Percentiles rank a stretch among this genome's conserved stretches.
phyloP scores from a whole-genome alignment of 176 grass and related monocot genomes.

The Rhynchospora tenuis region DNA sequence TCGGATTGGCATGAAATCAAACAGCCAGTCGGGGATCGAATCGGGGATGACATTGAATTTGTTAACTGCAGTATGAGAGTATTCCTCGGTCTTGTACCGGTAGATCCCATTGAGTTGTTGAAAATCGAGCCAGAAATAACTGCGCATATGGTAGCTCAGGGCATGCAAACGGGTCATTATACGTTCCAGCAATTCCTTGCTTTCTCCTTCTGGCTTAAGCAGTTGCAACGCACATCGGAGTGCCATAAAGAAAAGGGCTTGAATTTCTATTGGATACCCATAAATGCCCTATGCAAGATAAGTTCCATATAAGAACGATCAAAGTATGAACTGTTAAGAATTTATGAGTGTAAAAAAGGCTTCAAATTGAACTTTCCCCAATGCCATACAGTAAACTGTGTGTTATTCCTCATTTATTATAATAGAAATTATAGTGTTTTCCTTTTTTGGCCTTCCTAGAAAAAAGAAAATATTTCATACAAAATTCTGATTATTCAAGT shows the following conservation, averaged over 20 bases:
- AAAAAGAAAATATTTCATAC: neutral
- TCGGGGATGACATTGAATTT: slow-evolving; percentile 98
- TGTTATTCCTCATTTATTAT: neutral
- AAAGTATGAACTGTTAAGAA: neutral
- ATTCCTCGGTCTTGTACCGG: slow-evolving; percentile 93
- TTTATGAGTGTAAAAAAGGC: neutral
- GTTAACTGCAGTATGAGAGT: slow-evolving; percentile 92
- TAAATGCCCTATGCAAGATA: slow-evolving; percentile 65
- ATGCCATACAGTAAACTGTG: neutral
- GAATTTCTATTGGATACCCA: slow-evolving; percentile 95
- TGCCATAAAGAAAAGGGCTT: slow-evolving; percentile 95
- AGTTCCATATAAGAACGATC: slow-evolving; percentile 2
- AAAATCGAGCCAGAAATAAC: slow-evolving; percentile 96
- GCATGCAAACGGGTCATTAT: slow-evolving; percentile 72
- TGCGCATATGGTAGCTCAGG: slow-evolving; percentile 87
- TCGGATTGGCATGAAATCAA: slow-evolving; percentile 83
- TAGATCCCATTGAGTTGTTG: slow-evolving; percentile 86
- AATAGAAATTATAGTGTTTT: neutral
- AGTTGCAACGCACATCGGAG: slow-evolving; percentile 63
- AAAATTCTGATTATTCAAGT: neutral
- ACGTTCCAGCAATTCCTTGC: slow-evolving; percentile 79
- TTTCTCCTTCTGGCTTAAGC: slow-evolving; percentile 80
- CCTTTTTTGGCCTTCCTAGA: neutral
- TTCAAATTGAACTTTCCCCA: neutral
- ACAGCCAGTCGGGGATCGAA: slow-evolving; percentile 93